Evolutionary conservation across 83 land plant species (phyloP), one percentile per base, ranked within the genome.

Genomic region (Isoetes engelmannii): DNA sequence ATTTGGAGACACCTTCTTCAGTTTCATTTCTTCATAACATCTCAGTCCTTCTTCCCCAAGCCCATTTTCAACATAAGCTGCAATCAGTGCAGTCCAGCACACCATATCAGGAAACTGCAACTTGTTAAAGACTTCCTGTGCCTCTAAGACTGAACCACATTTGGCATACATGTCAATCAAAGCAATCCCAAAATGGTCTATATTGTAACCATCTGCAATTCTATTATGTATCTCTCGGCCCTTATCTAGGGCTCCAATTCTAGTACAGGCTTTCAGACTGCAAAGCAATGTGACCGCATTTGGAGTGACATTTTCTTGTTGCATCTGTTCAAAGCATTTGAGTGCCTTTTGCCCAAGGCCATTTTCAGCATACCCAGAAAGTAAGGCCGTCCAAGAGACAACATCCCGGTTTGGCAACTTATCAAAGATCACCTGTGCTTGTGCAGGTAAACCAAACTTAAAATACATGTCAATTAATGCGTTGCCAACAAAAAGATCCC

Each of bases 101-200:
- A 63, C 0, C 45, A 42, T 37, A 42, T 63, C n/a, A 5, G 47
- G 65, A 7, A 42, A 44, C 43, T 5, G 42, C 7, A 63, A n/a
- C 42, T n/a, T 17, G n/a, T 63, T 37, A 28, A 63, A 37, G 47
- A 63, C 41, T 42, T 63, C 28, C 6, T 65, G 68, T 13, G 68
- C 68, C 28, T 5, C 5, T 10, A 21, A 18, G 28, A 65, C 53
- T 18, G 41, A 44, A 63, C 65, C 65, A 63, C 41, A 63, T 6
- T 63, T 63, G n/a, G 65, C 65, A 42, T 63, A 63, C 65, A 63
- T 63, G n/a, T 37, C 45, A 6, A 63, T 21, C 45, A 63, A 63
- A 28, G 65, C 44, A 28, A 10, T 63, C 47, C 47, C 65, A 63
- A 63, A 17, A 15, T 43, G 37, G 45, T 43, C 28, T 4, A 9